Conservation (phyloP, 257 asterid genomes). For the Solanum rostratum region DNA sequence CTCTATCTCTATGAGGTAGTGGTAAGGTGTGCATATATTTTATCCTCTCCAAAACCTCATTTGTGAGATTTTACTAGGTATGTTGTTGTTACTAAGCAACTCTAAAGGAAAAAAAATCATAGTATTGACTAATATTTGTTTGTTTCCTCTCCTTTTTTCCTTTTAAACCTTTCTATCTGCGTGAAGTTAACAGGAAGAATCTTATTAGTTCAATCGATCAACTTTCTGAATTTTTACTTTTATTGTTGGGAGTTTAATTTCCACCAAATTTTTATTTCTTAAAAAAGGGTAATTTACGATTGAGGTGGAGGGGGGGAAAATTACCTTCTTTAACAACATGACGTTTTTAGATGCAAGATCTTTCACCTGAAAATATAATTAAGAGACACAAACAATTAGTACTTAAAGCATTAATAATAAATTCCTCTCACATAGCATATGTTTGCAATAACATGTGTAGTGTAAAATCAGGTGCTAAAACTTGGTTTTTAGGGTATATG, state of each 20-base stretch:
- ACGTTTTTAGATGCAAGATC: constrained; percentile 67
- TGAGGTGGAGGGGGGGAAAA: not conserved
- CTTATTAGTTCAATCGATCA: no score
- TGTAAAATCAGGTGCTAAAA: not conserved
- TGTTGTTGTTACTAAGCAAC: no score
- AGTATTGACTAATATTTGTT: no score
- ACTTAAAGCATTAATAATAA: not conserved
- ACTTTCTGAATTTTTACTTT: no score
- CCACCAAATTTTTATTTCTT: no score
- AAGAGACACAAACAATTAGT: not conserved
- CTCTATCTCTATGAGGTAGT: no score
- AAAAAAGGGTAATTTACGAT: not conserved
- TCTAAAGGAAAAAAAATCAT: no score
- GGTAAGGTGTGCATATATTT: no score
- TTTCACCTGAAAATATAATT: constrained; percentile 38
- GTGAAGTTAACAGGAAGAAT: no score
- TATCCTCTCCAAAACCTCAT: no score
- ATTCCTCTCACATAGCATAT: not conserved
- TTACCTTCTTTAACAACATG: constrained; percentile 60
- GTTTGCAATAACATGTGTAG: not conserved
- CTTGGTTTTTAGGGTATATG: not conserved
- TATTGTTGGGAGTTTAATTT: not conserved
- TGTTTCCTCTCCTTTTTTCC: not conserved
- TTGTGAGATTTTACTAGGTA: no score
- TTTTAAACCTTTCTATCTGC: not conserved